A percentile compares a stretch with the other conserved stretches of the same genome.
phyloP scores from a whole-genome alignment of 1,284 basidiomycete genomes.

The Trametes pubescens region DNA sequence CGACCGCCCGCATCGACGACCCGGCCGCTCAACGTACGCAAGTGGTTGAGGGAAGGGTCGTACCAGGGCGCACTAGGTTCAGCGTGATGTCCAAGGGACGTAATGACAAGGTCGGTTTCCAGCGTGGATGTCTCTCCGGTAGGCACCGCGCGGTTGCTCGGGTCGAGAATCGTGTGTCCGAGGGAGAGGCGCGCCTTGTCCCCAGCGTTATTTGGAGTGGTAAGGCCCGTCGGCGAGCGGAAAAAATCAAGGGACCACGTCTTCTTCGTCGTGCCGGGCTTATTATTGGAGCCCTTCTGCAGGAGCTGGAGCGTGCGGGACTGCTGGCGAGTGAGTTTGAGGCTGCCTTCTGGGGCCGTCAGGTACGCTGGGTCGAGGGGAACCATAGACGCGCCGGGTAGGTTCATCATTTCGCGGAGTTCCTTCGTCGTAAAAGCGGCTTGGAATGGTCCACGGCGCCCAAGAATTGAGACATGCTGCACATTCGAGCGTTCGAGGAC shows the following conservation, averaged over 20 bases:
- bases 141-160: conserved; percentile 59
- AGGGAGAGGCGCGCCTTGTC: conserved; percentile 55
- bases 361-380: conserved; percentile 62
- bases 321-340: conserved; percentile 67
- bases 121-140: conserved; percentile 66
- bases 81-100: conserved; percentile 88
- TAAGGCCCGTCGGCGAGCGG: conserved; percentile 69
- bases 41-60: conserved; percentile 59
- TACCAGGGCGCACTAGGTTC: conserved; percentile 65
- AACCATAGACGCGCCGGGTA: conserved; percentile 76
- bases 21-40: conserved; percentile 62
- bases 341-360: conserved; percentile 41
- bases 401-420: conserved; percentile 87
- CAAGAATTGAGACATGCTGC: conserved; percentile 85
- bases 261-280: conserved; percentile 58
- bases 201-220: conserved; percentile 35
- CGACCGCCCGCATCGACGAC: conserved; percentile 56
- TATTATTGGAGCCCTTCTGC: conserved; percentile 68
- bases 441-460: conserved; percentile 87
- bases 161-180: conserved; percentile 68
- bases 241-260: conserved; percentile 88
- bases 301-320: conserved; percentile 73
- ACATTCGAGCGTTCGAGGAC: conserved; percentile 72
- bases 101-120: conserved; percentile 82
- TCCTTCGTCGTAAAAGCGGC: conserved; percentile 97